Percentiles rank a stretch among this genome's conserved stretches.
Evolutionary conservation across 139 green algal species (phyloP).

Genomic region (Nannochloris sp.): DNA sequence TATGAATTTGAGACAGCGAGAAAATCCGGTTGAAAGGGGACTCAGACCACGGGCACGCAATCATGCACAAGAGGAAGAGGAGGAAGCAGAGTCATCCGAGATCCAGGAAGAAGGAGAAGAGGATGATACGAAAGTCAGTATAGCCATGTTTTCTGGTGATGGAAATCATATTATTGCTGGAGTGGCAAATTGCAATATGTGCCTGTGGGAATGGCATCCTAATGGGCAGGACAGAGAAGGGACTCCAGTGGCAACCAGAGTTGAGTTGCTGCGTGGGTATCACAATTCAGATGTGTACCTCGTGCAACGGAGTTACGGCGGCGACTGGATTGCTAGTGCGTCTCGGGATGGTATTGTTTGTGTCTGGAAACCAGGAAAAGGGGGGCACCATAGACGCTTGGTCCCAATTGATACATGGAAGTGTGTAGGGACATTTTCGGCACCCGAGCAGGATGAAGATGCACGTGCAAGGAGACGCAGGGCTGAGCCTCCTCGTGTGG

Average conservation of each 20-base stretch:
- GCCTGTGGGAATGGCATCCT: slow-evolving; percentile 53
- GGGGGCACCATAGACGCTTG: neutral
- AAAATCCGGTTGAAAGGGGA: no score
- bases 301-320: slow-evolving; percentile 52
- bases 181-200: slow-evolving; percentile 42
- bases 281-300: slow-evolving; percentile 58
- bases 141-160: slow-evolving; percentile 53
- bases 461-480: slow-evolving; percentile 22
- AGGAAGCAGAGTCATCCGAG: neutral
- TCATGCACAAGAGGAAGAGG: neutral
- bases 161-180: slow-evolving; percentile 57
- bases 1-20: neutral
- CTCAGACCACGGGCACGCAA: neutral
- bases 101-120: neutral
- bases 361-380: slow-evolving; percentile 29
- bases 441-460: slow-evolving; percentile 29
- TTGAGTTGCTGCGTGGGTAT: slow-evolving; percentile 10
- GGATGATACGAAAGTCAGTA: slow-evolving; percentile 32
- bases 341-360: slow-evolving; percentile 60
- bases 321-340: slow-evolving; percentile 48
- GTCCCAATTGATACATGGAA: slow-evolving; percentile 37
- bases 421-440: slow-evolving; percentile 27
- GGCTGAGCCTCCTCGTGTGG: slow-evolving; percentile 34
- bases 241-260: neutral
- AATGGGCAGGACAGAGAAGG: neutral